These are phyloP conservation scores for Flaveria brownii DNA, from an alignment of 129 eudicot genomes.

Conservation along the genomic window DNA sequence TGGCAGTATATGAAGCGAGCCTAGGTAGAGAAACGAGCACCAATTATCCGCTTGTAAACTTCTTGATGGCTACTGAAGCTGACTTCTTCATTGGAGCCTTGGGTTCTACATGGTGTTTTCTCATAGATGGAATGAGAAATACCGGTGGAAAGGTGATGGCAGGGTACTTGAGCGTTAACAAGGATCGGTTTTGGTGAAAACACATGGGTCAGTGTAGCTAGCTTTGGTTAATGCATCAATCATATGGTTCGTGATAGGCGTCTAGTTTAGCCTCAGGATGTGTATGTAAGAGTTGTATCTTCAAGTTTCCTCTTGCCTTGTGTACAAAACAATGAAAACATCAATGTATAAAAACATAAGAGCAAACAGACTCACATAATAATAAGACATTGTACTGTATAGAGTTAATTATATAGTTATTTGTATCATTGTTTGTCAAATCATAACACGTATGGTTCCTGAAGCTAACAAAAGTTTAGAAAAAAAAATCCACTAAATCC, in stretches of 20 bases:
- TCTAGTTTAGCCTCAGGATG: conserved; percentile 17
- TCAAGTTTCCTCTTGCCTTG: conserved; percentile 15
- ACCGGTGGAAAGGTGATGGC: conserved; percentile 99
- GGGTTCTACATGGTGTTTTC: conserved; percentile 97
- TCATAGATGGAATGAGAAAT: conserved; percentile 96
- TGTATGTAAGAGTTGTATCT: conserved; percentile 22
- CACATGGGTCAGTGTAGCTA: background rate
- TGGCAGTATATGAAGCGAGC: conserved; percentile 88
- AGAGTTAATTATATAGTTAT: no score
- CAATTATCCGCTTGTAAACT: conserved; percentile 88
- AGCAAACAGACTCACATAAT: background rate
- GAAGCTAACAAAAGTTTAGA: no score
- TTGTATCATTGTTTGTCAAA: no score
- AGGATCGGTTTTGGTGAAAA: conserved; percentile 89
- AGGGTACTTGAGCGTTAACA: conserved; percentile 91
- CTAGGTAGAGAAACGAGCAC: conserved; percentile 92
- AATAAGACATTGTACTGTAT: background rate
- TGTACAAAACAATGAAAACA: conserved; percentile 20
- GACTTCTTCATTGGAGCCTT: conserved; percentile 93
- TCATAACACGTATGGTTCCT: no score
- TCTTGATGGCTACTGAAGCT: conserved; percentile 92
- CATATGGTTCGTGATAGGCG: conserved; percentile 2
- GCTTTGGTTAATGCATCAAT: background rate
- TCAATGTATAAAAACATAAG: conserved; percentile 15
- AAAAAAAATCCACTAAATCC: no score